phyloP scores from a whole-genome alignment of 2,329 filamentous ascomycete species.

The Lomentospora prolificans region DNA sequence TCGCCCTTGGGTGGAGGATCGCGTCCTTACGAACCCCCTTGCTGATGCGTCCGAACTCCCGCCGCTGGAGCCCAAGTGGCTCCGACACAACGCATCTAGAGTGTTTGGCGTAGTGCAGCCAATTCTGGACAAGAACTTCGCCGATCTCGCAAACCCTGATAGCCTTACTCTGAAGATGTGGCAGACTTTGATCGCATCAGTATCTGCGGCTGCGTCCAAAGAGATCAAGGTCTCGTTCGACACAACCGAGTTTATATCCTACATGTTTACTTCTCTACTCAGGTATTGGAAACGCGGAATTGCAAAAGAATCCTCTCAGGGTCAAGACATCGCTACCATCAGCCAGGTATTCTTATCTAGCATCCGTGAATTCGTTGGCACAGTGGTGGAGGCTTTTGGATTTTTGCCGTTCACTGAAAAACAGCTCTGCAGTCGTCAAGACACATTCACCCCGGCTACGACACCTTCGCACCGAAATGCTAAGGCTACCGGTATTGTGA shows the following conservation, averaged over 20 bases:
- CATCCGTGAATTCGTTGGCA: conserved; percentile 38
- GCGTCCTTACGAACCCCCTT: conserved; percentile 50
- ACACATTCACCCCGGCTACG: conserved; percentile 50
- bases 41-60: conserved; percentile 68
- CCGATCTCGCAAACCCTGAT: conserved; percentile 49
- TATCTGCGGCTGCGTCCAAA: conserved; percentile 63
- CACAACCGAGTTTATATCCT: conserved; percentile 61
- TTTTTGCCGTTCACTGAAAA: conserved; percentile 53
- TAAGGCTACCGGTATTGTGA: conserved; percentile 39
- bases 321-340: conserved; percentile 33
- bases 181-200: conserved; percentile 49
- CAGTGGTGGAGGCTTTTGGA: conserved; percentile 42
- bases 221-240: conserved; percentile 85
- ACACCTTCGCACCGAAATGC: conserved; percentile 55
- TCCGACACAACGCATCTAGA: conserved; percentile 57
- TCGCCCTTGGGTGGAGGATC: conserved; percentile 64
- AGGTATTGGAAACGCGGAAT: conserved; percentile 9
- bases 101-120: conserved; percentile 55
- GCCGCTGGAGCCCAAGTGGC: conserved; percentile 75
- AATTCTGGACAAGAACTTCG: conserved; percentile 51
- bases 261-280: conserved; percentile 8
- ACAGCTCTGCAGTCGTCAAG: conserved; percentile 14
- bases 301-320: conserved; percentile 35
- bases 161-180: conserved; percentile 47
- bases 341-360: conserved; percentile 43